These are phyloP conservation scores for Apium graveolens DNA, from an alignment of 129 eudicot species.

Conservation along the genomic window DNA sequence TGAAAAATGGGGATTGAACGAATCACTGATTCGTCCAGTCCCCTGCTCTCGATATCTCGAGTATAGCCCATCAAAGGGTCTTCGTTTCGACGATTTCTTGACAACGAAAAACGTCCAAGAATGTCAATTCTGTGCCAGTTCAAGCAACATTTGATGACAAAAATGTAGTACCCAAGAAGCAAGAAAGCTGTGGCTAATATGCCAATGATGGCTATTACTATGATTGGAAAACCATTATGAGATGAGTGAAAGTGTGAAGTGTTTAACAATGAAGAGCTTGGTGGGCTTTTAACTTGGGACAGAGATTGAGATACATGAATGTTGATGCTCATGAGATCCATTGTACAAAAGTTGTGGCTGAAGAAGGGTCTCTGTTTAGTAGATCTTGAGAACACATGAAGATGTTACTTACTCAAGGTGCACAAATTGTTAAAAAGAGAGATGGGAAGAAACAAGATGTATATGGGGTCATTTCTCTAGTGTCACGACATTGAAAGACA, in stretches of 20 bases:
- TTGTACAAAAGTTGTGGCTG: constrained; percentile 2
- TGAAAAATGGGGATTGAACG: constrained; percentile 65
- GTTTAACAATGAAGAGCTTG: constrained; percentile 13
- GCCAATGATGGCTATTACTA: constrained; percentile 71
- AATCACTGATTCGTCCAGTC: constrained; percentile 66
- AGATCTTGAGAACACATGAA: constrained; percentile 35
- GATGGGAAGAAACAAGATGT: constrained; percentile 11
- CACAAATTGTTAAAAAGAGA: constrained; percentile 23
- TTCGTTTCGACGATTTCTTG: constrained; percentile 24
- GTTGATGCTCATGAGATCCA: constrained; percentile 18
- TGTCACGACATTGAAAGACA: constrained; percentile 1
- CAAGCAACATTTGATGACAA: constrained; percentile 87
- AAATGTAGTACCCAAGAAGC: constrained; percentile 71
- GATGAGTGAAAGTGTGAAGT: constrained; percentile 21
- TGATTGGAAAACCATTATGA: constrained; percentile 54
- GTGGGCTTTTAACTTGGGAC: constrained; percentile 29
- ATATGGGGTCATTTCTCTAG: neutral
- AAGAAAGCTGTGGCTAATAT: constrained; percentile 71
- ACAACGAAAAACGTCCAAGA: constrained; percentile 49
- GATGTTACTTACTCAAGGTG: constrained; percentile 10
- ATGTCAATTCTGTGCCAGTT: constrained; percentile 74
- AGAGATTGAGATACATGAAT: constrained; percentile 14
- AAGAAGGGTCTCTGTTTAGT: constrained; percentile 21
- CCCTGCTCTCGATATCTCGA: constrained; percentile 33
- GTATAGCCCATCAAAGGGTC: constrained; percentile 21